phyloP scores from a whole-genome alignment of 2,329 filamentous ascomycete species.

The Trichoderma atroviride region DNA sequence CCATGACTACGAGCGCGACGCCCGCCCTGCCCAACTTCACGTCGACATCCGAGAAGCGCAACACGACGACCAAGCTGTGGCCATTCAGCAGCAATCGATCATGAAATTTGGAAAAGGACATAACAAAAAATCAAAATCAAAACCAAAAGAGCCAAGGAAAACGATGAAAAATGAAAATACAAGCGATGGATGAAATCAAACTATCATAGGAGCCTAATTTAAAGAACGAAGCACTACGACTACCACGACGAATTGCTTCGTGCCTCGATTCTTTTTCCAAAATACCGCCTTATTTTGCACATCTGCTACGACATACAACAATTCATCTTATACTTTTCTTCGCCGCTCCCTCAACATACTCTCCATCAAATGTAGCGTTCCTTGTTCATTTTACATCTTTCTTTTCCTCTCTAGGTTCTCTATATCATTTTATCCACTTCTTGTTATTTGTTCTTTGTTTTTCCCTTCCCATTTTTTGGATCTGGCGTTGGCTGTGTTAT shows the following conservation, averaged over 20 bases:
- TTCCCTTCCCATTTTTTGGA: slow-evolving; percentile 9
- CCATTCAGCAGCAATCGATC: slow-evolving; percentile 9
- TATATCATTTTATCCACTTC: not conserved
- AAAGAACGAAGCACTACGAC: slow-evolving; percentile 21
- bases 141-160: not conserved
- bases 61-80: slow-evolving; percentile 15
- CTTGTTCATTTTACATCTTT: not conserved
- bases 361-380: slow-evolving; percentile 19
- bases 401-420: not conserved
- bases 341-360: not conserved
- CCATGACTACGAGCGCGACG: slow-evolving; percentile 16
- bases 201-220: slow-evolving; percentile 10
- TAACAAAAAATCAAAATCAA: not conserved
- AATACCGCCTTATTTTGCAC: not conserved
- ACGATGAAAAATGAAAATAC: not conserved
- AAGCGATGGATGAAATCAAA: not conserved
- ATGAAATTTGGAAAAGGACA: not conserved
- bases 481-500: slow-evolving; percentile 19
- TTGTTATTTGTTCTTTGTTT: slow-evolving; percentile 2
- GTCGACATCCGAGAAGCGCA: slow-evolving; percentile 23
- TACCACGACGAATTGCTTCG: not conserved
- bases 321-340: not conserved
- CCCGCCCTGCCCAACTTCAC: slow-evolving; percentile 19
- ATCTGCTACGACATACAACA: not conserved
- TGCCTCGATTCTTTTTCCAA: not conserved